These are phyloP conservation scores for Plasmodium gallinaceum DNA, from an alignment of 169 alveolate genomes.

Conservation along the genomic window DNA sequence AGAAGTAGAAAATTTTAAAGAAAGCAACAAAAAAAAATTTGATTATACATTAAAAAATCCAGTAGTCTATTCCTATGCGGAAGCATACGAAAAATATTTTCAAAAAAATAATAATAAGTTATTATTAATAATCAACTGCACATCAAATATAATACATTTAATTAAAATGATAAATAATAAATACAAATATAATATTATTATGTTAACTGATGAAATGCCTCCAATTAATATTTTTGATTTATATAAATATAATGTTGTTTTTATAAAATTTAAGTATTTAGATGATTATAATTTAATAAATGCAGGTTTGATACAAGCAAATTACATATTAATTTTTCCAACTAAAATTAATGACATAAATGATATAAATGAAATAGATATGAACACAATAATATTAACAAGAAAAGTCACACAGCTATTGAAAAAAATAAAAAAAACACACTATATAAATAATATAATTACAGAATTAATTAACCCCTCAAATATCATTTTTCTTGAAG, in stretches of 20 bases:
- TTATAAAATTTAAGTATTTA: conserved; percentile 61
- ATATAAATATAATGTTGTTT: conserved; percentile 39
- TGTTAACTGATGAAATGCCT: conserved; percentile 59
- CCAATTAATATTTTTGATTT: conserved; percentile 32
- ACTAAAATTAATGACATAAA: conserved; percentile 26
- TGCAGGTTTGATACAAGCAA: conserved; percentile 62
- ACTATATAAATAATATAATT: conserved; percentile 57
- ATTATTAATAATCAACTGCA: conserved; percentile 45
- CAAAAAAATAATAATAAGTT: conserved; percentile 19
- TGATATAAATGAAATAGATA: conserved; percentile 73
- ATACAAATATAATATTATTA: conserved; percentile 42
- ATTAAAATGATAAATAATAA: conserved; percentile 44
- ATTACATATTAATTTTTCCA: conserved; percentile 50
- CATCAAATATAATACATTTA: conserved; percentile 42
- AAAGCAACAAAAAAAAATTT: neutral
- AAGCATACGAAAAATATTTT: conserved; percentile 66
- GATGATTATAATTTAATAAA: conserved; percentile 68
- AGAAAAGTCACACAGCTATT: conserved; percentile 51
- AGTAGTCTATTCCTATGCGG: conserved; percentile 40
- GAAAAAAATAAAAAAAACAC: conserved; percentile 43
- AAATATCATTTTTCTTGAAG: conserved; percentile 69
- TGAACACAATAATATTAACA: conserved; percentile 64
- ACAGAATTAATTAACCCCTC: conserved; percentile 72
- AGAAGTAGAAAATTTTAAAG: neutral
- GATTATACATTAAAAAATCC: conserved; percentile 7